Percentiles rank a stretch among this genome's conserved stretches.
Conservation (phyloP, 2,329 filamentous ascomycete species). For the Blastomyces parvus region DNA sequence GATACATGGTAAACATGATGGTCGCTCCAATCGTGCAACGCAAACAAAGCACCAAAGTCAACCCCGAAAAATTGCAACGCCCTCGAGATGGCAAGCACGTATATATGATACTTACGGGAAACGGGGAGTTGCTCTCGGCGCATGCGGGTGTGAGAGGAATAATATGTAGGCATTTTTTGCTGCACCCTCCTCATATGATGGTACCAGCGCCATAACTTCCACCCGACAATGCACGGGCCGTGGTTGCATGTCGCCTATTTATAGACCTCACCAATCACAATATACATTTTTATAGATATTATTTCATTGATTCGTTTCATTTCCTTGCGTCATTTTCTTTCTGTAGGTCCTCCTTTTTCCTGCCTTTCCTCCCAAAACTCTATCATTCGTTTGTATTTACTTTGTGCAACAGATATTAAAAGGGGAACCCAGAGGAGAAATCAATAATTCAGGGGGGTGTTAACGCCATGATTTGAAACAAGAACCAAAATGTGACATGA, state of each 20-base stretch:
- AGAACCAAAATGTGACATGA: not conserved
- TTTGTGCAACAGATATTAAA: not conserved
- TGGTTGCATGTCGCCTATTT: conserved; percentile 29
- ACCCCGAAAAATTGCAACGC: not conserved
- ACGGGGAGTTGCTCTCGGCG: conserved; percentile 24
- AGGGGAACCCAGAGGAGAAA: not conserved
- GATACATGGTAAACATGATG: not conserved
- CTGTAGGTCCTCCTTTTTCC: not conserved
- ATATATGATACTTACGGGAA: conserved; percentile 5
- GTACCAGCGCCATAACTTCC: conserved; percentile 50
- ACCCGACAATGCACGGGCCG: conserved; percentile 48
- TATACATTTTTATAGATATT: not conserved
- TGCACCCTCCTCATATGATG: conserved; percentile 35
- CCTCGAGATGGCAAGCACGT: conserved; percentile 4
- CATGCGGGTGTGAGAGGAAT: conserved; percentile 38
- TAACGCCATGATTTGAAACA: not conserved
- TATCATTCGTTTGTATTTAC: not conserved
- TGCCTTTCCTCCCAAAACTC: not conserved
- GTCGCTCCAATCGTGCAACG: not conserved
- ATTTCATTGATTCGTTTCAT: not conserved
- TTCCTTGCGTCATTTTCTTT: not conserved
- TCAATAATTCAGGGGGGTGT: not conserved
- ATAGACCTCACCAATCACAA: not conserved
- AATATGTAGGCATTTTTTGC: conserved; percentile 42
- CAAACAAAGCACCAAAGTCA: not conserved